Percentiles rank a stretch among this genome's conserved stretches.
Conservation (phyloP, 495 filamentous ascomycete genomes). For the Trichoderma asperelloides region DNA sequence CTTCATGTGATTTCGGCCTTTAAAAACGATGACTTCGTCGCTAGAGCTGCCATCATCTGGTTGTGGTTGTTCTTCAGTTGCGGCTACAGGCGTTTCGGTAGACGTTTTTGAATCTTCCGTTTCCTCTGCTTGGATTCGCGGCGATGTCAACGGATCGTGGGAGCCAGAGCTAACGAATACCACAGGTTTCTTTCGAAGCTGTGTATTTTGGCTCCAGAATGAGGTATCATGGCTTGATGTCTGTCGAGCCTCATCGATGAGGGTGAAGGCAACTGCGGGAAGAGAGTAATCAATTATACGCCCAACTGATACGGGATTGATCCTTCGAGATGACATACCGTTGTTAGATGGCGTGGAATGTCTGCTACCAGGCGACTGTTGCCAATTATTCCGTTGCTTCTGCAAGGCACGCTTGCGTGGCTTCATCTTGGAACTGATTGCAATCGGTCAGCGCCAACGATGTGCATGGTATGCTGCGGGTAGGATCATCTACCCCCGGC, state of each 20-base stretch:
- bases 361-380: neutral
- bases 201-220: constrained; percentile 28
- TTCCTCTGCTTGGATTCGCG: neutral
- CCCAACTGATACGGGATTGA: neutral
- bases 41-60: constrained; percentile 26
- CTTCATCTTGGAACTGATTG: neutral
- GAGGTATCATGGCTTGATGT: constrained; percentile 51
- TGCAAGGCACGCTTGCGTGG: neutral
- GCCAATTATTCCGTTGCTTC: neutral
- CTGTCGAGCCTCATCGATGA: constrained; percentile 70
- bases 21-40: constrained; percentile 60
- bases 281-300: neutral
- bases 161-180: constrained; percentile 66
- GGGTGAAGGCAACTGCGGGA: constrained; percentile 38
- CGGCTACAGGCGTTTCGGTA: no score
- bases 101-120: no score
- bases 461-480: no score
- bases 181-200: constrained; percentile 46
- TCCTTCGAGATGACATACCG: neutral
- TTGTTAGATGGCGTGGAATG: neutral
- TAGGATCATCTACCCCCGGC: no score
- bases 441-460: neutral
- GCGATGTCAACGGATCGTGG: constrained; percentile 38
- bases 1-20: constrained; percentile 34
- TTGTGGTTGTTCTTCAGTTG: neutral